These are phyloP conservation scores for Pholiota molesta DNA, from an alignment of 768 basidiomycete species.

Conservation along the genomic window DNA sequence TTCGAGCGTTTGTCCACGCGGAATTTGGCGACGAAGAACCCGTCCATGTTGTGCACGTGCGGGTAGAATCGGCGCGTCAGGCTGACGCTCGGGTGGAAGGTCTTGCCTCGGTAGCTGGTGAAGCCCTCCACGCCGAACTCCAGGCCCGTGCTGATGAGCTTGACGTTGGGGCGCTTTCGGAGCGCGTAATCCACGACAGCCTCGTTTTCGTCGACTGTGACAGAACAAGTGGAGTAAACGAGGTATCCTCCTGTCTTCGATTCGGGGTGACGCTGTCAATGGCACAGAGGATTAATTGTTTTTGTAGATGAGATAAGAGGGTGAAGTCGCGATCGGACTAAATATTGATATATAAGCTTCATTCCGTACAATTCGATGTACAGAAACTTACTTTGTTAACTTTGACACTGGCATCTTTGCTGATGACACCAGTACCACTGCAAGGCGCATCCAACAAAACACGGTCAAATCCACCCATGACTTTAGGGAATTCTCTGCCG, in stretches of 20 bases:
- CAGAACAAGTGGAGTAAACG: conserved; percentile 98
- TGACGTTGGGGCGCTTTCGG: conserved; percentile 89
- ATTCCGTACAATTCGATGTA: background rate
- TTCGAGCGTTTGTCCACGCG: conserved; percentile 85
- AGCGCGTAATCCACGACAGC: conserved; percentile 97
- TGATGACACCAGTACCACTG: conserved; percentile 97
- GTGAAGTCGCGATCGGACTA: conserved; percentile 96
- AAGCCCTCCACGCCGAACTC: conserved; percentile 94
- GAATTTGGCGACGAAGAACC: conserved; percentile 98
- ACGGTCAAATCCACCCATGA: conserved; percentile 99
- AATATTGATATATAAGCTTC: conserved; percentile 12
- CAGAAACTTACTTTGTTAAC: conserved; percentile 82
- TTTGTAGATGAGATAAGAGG: conserved; percentile 95
- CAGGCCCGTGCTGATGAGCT: conserved; percentile 90
- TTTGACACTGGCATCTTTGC: conserved; percentile 97
- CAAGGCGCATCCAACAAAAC: conserved; percentile 97
- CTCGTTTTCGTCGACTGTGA: conserved; percentile 98
- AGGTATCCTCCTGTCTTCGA: conserved; percentile 92
- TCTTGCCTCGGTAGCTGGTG: conserved; percentile 88
- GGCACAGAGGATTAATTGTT: conserved; percentile 96
- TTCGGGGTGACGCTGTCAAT: conserved; percentile 93
- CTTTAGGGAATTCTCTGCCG: conserved; percentile 96
- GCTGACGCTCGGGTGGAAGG: conserved; percentile 75
- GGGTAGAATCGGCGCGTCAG: conserved; percentile 92
- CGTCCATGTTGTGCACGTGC: conserved; percentile 99